Base-by-base conservation (phyloP, 768 basidiomycete species). In the Clavulina sp. region DNA sequence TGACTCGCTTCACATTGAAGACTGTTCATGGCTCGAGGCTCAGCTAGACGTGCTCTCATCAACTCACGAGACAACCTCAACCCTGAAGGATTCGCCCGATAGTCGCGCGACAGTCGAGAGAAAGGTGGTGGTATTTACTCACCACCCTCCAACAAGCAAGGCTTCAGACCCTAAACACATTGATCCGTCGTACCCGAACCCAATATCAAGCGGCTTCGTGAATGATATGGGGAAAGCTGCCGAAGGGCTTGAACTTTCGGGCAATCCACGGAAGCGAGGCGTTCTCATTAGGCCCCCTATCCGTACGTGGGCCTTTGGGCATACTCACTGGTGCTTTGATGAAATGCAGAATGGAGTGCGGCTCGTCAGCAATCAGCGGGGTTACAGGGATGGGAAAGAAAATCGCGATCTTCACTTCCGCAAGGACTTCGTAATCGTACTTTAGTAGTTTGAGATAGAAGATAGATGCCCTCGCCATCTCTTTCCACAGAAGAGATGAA, bases 301-400 rank as follows among this genome's bases (percentile, higher is more conserved):
- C 21, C 57, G 51, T 41, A 18, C 65, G 18, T 71, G 70, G 69
- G 62, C 63, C 29, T 71, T 66, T 52, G 69, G 69, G 3, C 69
- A 70, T 50, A 70, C 69, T 19, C 69, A 70, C 49, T 68, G 61
- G 62, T 57, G 51, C 21, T 69, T 67, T 48, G 68, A 70, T 56
- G 66, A 68, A 40, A 56, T 57, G 49, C 50, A 56, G 48, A 50
- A 61, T 4, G 66, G 65, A 1, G 63, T 67, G 5, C 56, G 67
- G 53, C 62, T 70, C 6, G 50, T 58, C 48, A 63, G 63, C 51
- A 70, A 70, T 54, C 68, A 66, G 57, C 58, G 66, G 29, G 69
- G 64, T 13, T 62, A 62, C 34, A 34, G n/a, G 26, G 4, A 44
- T 5, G 18, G 21, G n/a, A 55, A 13, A 13, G 36, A 38, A n/a